These are phyloP conservation scores for Pseudogymnoascus sp. DNA, from an alignment of 2,329 filamentous ascomycete genomes.

Conservation along the genomic window DNA sequence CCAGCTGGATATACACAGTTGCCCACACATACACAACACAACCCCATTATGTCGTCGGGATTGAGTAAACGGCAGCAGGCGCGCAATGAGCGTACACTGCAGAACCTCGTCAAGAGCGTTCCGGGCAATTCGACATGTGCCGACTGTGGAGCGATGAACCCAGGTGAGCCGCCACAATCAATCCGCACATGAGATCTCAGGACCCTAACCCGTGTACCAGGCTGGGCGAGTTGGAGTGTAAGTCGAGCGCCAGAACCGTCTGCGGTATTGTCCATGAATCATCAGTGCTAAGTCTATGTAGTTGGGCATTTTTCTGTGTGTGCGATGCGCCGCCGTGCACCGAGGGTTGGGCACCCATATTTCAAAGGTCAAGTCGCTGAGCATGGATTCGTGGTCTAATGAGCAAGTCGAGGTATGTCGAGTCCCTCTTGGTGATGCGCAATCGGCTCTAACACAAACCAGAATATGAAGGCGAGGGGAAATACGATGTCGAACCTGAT, in stretches of 20 bases:
- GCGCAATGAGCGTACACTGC: constrained; percentile 86
- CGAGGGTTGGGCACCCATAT: constrained; percentile 96
- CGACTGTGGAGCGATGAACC: constrained; percentile 85
- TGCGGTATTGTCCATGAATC: background rate
- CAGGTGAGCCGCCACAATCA: constrained; percentile 49
- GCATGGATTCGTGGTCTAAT: constrained; percentile 94
- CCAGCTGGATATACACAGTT: background rate
- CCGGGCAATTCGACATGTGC: constrained; percentile 90
- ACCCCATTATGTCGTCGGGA: constrained; percentile 53
- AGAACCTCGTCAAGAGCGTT: constrained; percentile 77
- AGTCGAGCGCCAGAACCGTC: constrained; percentile 14
- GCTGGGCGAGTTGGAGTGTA: constrained; percentile 32
- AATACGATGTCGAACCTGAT: constrained; percentile 78
- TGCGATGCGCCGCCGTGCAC: constrained; percentile 93
- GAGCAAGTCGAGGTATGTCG: constrained; percentile 86
- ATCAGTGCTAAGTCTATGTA: constrained; percentile 34
- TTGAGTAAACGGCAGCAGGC: constrained; percentile 95
- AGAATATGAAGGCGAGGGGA: constrained; percentile 93
- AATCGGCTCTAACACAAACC: constrained; percentile 17
- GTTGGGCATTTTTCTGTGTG: constrained; percentile 93
- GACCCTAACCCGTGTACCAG: constrained; percentile 10
- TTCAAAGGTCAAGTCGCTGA: constrained; percentile 96
- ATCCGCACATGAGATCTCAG: background rate
- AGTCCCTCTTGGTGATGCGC: background rate
- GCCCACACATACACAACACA: background rate